Percentiles rank a stretch among this genome's conserved stretches.
These are phyloP conservation scores for Alternaria sp. DNA, from an alignment of 2,329 filamentous ascomycete genomes.

Conservation along the genomic window DNA sequence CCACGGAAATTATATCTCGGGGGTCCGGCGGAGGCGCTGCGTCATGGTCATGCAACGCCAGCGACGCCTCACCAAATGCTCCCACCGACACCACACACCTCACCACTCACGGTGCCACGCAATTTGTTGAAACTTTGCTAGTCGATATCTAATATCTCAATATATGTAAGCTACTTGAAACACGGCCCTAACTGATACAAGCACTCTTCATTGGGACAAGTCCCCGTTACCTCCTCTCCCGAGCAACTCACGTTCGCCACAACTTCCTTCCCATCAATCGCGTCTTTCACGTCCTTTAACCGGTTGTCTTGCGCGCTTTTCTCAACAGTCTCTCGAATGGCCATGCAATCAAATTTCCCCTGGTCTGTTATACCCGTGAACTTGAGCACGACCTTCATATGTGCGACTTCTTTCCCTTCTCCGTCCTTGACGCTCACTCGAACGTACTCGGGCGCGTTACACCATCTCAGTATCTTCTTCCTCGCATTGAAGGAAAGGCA, in stretches of 20 bases:
- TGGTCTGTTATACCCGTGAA: constrained; percentile 1
- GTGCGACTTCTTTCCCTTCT: neutral
- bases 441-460: constrained; percentile 10
- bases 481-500: neutral
- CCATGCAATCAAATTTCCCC: constrained; percentile 9
- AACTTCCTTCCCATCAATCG: neutral
- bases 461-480: neutral
- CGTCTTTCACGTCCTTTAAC: neutral
- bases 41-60: constrained; percentile 9
- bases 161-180: neutral
- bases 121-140: neutral
- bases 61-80: neutral
- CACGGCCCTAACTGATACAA: constrained; percentile 3
- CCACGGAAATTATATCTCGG: constrained; percentile 12
- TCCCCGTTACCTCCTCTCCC: constrained; percentile 1
- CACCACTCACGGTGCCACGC: neutral
- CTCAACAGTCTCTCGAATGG: neutral
- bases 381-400: constrained; percentile 2
- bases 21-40: constrained; percentile 9
- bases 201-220: constrained; percentile 4
- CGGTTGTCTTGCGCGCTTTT: neutral
- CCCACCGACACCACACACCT: neutral
- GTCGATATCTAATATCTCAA: neutral
- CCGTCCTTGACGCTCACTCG: neutral
- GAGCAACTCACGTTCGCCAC: neutral